These are phyloP conservation scores for Tricholoma flavovirens DNA, from an alignment of 768 basidiomycete species.

Conservation along the genomic window DNA sequence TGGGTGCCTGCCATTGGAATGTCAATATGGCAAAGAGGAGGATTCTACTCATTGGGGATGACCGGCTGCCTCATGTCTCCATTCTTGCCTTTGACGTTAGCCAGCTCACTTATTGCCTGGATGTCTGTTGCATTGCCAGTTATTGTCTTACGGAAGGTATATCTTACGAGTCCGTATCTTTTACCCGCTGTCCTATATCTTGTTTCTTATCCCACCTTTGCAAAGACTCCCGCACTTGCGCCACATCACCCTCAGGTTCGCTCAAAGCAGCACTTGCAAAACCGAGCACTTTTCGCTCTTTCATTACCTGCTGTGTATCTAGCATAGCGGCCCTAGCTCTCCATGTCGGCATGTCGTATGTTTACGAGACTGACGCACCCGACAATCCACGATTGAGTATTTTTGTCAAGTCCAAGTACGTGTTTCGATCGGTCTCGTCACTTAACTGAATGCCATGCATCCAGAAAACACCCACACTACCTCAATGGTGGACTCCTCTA, in stretches of 20 bases:
- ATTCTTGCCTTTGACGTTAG: slow-evolving; percentile 39
- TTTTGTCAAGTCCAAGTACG: slow-evolving; percentile 64
- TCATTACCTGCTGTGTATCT: slow-evolving; percentile 42
- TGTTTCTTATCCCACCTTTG: background rate
- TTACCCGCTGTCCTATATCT: background rate
- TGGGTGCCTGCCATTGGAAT: slow-evolving; percentile 38
- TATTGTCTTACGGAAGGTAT: slow-evolving; percentile 50
- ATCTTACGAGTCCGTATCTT: slow-evolving; percentile 48
- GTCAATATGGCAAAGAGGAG: slow-evolving; percentile 40
- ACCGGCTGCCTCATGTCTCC: slow-evolving; percentile 29
- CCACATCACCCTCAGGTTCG: slow-evolving; percentile 47
- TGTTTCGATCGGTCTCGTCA: background rate
- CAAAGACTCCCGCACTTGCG: slow-evolving; percentile 40
- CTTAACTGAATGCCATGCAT: background rate
- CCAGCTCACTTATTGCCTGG: slow-evolving; percentile 42
- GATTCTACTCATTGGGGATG: slow-evolving; percentile 24
- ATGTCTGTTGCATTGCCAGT: slow-evolving; percentile 48
- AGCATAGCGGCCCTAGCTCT: slow-evolving; percentile 37
- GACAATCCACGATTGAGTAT: slow-evolving; percentile 41
- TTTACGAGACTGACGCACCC: slow-evolving; percentile 23
- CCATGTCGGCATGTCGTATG: slow-evolving; percentile 35
- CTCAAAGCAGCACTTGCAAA: slow-evolving; percentile 43
- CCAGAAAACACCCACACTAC: slow-evolving; percentile 69
- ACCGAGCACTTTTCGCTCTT: slow-evolving; percentile 38
- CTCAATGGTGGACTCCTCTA: slow-evolving; percentile 66